Conservation (phyloP, 257 asterid genomes). For the Sherardia arvensis region DNA sequence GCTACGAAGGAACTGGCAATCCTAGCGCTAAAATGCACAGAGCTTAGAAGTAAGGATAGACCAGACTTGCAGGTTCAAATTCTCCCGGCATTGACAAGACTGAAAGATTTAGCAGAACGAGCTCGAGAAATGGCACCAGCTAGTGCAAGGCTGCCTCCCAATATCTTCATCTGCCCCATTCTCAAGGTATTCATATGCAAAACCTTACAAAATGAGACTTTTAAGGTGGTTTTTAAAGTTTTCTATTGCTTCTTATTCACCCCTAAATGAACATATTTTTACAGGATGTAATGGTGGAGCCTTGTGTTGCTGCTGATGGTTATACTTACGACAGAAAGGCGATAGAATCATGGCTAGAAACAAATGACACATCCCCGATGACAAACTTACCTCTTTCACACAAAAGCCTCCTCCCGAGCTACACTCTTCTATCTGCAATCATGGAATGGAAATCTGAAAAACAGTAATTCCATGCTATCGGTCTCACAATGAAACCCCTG, state of each 20-base stretch:
- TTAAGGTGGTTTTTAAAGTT: neutral
- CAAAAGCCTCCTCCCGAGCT: slow-evolving; percentile 55
- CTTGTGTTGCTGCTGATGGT: slow-evolving; percentile 94
- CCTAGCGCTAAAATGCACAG: slow-evolving; percentile 66
- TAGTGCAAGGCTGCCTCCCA: slow-evolving; percentile 38
- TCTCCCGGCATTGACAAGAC: slow-evolving; percentile 53
- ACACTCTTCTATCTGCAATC: slow-evolving; percentile 67
- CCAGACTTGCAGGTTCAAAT: slow-evolving; percentile 49
- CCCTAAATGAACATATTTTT: slow-evolving; percentile 4
- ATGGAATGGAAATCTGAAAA: slow-evolving; percentile 63
- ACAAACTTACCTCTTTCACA: slow-evolving; percentile 46
- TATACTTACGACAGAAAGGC: slow-evolving; percentile 65
- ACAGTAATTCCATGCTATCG: neutral
- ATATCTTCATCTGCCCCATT: slow-evolving; percentile 63
- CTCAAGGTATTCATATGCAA: slow-evolving; percentile 38
- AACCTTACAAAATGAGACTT: neutral
- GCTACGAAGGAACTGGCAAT: slow-evolving; percentile 45
- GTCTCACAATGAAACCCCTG: neutral
- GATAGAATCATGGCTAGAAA: slow-evolving; percentile 58
- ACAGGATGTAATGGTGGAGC: slow-evolving; percentile 79
- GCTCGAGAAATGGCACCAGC: slow-evolving; percentile 24
- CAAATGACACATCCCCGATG: slow-evolving; percentile 54
- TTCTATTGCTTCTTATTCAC: neutral
- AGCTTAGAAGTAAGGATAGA: slow-evolving; percentile 52
- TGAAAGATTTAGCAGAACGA: slow-evolving; percentile 43